A percentile compares a stretch with the other conserved stretches of the same genome.
Evolutionary conservation across 1,284 basidiomycete genomes (phyloP).

Genomic region (Macrocystidia cucumis): DNA sequence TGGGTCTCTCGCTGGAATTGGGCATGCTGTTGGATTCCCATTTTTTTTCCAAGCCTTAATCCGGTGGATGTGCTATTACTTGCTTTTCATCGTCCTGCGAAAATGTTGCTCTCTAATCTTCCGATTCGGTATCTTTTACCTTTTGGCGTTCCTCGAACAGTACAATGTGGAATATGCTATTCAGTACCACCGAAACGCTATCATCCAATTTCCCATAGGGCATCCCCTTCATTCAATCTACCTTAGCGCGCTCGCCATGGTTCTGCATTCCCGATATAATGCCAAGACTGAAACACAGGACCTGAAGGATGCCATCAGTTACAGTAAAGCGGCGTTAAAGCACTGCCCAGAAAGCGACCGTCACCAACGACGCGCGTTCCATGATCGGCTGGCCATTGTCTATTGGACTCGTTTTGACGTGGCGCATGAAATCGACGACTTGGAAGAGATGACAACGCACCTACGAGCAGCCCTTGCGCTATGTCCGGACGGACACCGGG

Average conservation of each 20-base stretch:
- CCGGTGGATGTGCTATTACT: too few species aligned
- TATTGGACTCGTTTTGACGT: background rate
- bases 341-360: background rate
- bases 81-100: too few species aligned
- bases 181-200: conserved; percentile 1
- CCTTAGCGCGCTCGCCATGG: background rate
- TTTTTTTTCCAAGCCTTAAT: too few species aligned
- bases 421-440: background rate
- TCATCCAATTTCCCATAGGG: background rate
- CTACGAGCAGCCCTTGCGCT: background rate
- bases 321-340: background rate
- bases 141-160: too few species aligned
- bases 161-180: conserved; percentile 1
- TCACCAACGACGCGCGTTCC: background rate
- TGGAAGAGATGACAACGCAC: background rate
- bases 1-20: too few species aligned
- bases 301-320: background rate
- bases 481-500: background rate
- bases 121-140: too few species aligned
- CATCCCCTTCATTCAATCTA: background rate
- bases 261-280: background rate
- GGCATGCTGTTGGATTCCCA: too few species aligned
- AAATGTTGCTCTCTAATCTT: too few species aligned
- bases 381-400: background rate
- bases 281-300: background rate